Evolutionary conservation across 139 green algal genomes (phyloP).

Genomic region (Picochlorum costavermella): DNA sequence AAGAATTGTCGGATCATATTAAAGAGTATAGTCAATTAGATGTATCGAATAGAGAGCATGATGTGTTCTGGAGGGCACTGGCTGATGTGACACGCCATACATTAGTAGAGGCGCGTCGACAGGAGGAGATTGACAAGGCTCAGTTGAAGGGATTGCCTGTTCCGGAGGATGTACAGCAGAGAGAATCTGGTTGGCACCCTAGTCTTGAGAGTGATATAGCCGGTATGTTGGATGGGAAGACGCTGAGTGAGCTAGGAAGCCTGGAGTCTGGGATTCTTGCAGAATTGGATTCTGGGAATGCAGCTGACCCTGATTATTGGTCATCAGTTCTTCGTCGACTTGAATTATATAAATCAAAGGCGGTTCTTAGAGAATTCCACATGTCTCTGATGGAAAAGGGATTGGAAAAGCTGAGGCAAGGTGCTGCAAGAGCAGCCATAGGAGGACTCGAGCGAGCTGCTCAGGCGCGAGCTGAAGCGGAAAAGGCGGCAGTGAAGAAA

Average conservation of each 20-base stretch:
- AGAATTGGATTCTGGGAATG: constrained; percentile 33
- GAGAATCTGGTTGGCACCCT: constrained; percentile 42
- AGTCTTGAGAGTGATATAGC: constrained; percentile 58
- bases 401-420: constrained; percentile 15
- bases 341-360: constrained; percentile 41
- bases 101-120: constrained; percentile 23
- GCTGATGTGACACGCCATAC: constrained; percentile 34
- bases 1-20: constrained; percentile 16
- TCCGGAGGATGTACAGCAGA: constrained; percentile 10
- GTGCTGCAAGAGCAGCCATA: constrained; percentile 22
- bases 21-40: constrained; percentile 50
- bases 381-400: constrained; percentile 24
- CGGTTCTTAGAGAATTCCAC: constrained; percentile 54
- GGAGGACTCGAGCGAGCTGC: background rate
- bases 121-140: constrained; percentile 42
- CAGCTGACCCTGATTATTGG: constrained; percentile 70
- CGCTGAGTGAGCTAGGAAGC: constrained; percentile 28
- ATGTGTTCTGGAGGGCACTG: constrained; percentile 59
- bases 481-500: background rate
- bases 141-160: constrained; percentile 14
- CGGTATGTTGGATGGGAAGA: constrained; percentile 63
- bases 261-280: constrained; percentile 36
- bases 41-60: constrained; percentile 39
- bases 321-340: constrained; percentile 56
- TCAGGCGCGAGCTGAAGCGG: constrained; percentile 14